Evolutionary conservation across 2,329 filamentous ascomycete genomes (phyloP).

Genomic region (Fusarium sp.): DNA sequence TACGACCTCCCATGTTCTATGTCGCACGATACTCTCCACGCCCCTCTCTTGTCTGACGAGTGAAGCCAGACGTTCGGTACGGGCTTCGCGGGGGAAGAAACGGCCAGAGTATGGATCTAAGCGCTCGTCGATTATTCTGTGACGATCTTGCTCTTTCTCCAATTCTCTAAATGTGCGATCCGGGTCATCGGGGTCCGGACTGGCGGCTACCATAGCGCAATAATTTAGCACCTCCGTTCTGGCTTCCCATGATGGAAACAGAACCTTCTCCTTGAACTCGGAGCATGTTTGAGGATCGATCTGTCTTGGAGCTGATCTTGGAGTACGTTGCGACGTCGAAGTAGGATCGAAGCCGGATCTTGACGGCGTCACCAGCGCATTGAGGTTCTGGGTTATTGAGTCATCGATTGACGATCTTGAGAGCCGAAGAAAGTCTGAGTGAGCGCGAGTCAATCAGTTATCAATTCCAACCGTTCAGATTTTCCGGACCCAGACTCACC

Average conservation of each 20-base stretch:
- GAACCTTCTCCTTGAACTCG: slow-evolving; percentile 78
- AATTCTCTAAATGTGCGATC: slow-evolving; percentile 77
- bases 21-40: slow-evolving; percentile 83
- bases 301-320: slow-evolving; percentile 63
- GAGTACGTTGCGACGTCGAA: slow-evolving; percentile 76
- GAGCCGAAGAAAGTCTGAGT: slow-evolving; percentile 87
- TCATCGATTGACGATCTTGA: slow-evolving; percentile 91
- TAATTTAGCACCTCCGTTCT: slow-evolving; percentile 88
- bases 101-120: slow-evolving; percentile 91
- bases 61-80: slow-evolving; percentile 82
- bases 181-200: slow-evolving; percentile 88
- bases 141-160: slow-evolving; percentile 77
- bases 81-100: slow-evolving; percentile 82
- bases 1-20: slow-evolving; percentile 84
- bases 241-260: slow-evolving; percentile 91
- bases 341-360: slow-evolving; percentile 80
- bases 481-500: slow-evolving; percentile 61
- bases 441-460: slow-evolving; percentile 23
- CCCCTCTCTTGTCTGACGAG: slow-evolving; percentile 80
- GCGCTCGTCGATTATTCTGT: slow-evolving; percentile 85
- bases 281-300: slow-evolving; percentile 75
- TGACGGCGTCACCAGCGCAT: slow-evolving; percentile 85
- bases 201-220: slow-evolving; percentile 88
- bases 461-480: not conserved
- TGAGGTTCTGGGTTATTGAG: slow-evolving; percentile 92